Evolutionary conservation across 495 filamentous ascomycete genomes (phyloP), one percentile per base, ranked within the genome.

Genomic region (Ascobolus immersus): DNA sequence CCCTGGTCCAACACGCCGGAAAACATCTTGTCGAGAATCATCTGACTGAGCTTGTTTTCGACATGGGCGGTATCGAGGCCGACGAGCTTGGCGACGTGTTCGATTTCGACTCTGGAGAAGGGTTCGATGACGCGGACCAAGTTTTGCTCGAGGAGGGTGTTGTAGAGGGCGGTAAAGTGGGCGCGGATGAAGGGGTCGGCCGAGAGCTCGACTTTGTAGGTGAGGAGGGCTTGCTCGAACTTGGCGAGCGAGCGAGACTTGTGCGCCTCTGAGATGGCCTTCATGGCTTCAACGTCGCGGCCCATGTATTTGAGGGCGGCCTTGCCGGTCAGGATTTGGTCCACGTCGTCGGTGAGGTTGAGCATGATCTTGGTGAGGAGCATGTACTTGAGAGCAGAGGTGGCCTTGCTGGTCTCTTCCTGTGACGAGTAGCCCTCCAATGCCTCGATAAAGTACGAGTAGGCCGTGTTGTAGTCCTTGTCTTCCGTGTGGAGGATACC

Each of bases 331-430:
- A 94, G 74, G 34, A 96, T 61, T 46, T 69, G 64, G 55, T 80
- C 82, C 49, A 99, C 84, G 56, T 99, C 86, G 59, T 93, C 81
- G 41, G 68, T 78, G 21, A 84, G 58, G 58, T 99, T 99, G 40
- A 93, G 62, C 86, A 99, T 94, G 59, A 99, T 89, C 62, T 94
- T 93, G 65, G 86, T 94, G 19, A 99, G 69, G 21, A 99, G 64
- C 89, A 99, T 94, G 64, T 99, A 99, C 57, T 99, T 90, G 41
- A 99, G 60, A 17, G 86, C 77, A 6, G 82, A 72, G 6, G 80
- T 84, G 4, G 86, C 86, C 53, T 79, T 73, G 38, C 65, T 61
- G 5, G 71, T 55, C 43, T 84, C 77, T 39, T 99, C 86, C 49
- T 92, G 78, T 5, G 76, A 70, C 54, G 78, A 81, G 56, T 94